phyloP scores from a whole-genome alignment of 106 monocot genomes.

The Ottelia alismoides region DNA sequence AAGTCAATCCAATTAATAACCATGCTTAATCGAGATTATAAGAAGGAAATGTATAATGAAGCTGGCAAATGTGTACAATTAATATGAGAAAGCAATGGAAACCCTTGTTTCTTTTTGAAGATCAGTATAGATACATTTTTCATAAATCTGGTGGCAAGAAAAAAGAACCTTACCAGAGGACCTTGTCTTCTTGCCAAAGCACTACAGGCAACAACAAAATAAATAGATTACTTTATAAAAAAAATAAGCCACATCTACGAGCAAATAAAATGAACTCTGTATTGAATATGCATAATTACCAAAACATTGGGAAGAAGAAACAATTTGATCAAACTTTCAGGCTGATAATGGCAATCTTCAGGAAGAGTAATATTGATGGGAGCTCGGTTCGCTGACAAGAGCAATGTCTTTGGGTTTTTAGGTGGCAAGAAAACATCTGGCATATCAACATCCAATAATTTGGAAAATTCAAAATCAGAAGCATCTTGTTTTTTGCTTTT shows the following conservation, averaged over 20 bases:
- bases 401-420: conserved; percentile 49
- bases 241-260: too few species aligned
- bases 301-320: conserved; percentile 57
- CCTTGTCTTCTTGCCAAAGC: conserved; percentile 57
- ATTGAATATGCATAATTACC: too few species aligned
- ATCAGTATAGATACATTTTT: too few species aligned
- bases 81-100: too few species aligned
- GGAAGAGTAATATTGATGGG: conserved; percentile 59
- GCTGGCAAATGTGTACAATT: too few species aligned
- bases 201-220: conserved; percentile 33
- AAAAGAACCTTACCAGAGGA: too few species aligned
- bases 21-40: too few species aligned
- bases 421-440: conserved; percentile 46
- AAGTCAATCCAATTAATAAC: too few species aligned
- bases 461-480: conserved; percentile 53
- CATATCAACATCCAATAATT: conserved; percentile 36
- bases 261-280: too few species aligned
- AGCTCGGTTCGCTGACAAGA: conserved; percentile 36
- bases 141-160: too few species aligned
- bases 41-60: too few species aligned
- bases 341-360: conserved; percentile 91
- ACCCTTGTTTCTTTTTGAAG: too few species aligned
- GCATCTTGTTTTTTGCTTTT: conserved; percentile 30
- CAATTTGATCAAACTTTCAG: conserved; percentile 78
- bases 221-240: neutral